Evolutionary conservation across 2,329 filamentous ascomycete genomes (phyloP).

Genomic region (Metarhizium rileyi): DNA sequence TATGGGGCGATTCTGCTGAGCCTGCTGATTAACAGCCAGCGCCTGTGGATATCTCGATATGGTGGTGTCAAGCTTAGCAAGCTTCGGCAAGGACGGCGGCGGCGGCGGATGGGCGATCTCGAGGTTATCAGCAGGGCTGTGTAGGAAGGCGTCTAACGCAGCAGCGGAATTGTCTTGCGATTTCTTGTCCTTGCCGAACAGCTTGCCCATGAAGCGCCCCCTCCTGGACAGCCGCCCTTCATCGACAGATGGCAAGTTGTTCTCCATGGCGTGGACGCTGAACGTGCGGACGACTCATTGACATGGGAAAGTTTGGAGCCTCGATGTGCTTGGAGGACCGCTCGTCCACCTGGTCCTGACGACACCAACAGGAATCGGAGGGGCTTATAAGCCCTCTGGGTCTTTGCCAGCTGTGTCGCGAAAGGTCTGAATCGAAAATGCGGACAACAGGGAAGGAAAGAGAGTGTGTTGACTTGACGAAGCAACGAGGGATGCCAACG

Average conservation of each 20-base stretch:
- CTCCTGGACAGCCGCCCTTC: conserved; percentile 35
- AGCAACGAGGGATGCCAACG: not conserved
- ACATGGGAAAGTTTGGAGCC: conserved; percentile 8
- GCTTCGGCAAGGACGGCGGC: conserved; percentile 34
- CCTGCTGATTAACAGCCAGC: conserved; percentile 32
- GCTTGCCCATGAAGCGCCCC: conserved; percentile 53
- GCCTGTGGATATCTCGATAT: conserved; percentile 48
- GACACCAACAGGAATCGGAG: not conserved
- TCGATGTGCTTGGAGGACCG: not conserved
- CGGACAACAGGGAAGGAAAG: not conserved
- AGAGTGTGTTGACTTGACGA: not conserved
- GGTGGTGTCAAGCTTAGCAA: conserved; percentile 47
- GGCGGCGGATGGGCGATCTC: conserved; percentile 41
- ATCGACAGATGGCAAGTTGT: conserved; percentile 29
- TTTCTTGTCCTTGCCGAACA: conserved; percentile 40
- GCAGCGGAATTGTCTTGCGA: conserved; percentile 24
- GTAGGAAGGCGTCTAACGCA: conserved; percentile 51
- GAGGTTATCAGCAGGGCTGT: conserved; percentile 44
- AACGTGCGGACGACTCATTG: conserved; percentile 19
- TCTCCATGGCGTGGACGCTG: conserved; percentile 30
- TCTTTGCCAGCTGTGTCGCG: not conserved
- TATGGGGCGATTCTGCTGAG: conserved; percentile 34
- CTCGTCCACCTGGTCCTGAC: conserved; percentile 1
- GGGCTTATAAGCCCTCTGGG: not conserved
- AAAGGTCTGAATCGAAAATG: not conserved